Conservation (phyloP, 495 filamentous ascomycete species). For the Penicillium daleae region DNA sequence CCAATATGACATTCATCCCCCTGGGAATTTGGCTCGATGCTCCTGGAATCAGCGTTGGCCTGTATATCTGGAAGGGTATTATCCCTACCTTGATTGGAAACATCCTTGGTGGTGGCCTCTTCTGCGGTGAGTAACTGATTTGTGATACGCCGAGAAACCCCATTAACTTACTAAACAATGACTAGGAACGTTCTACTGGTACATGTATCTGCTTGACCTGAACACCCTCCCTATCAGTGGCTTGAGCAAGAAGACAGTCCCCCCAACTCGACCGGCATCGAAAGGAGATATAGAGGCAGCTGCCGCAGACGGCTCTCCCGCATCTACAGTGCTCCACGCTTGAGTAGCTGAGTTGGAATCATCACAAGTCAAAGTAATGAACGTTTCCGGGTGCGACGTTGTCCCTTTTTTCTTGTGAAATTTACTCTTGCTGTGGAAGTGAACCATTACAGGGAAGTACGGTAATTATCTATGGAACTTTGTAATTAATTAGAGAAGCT, state of each 20-base stretch:
- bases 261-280: constrained; percentile 4
- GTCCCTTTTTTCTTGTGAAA: background rate
- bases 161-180: background rate
- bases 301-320: constrained; percentile 12
- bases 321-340: background rate
- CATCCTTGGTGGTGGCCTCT: constrained; percentile 57
- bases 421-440: background rate
- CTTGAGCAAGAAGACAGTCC: constrained; percentile 12
- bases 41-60: constrained; percentile 50
- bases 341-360: background rate
- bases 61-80: constrained; percentile 69
- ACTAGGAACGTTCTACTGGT: constrained; percentile 54
- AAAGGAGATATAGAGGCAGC: constrained; percentile 33
- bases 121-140: constrained; percentile 40
- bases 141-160: background rate
- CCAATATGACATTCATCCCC: constrained; percentile 68
- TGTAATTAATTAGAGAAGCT: background rate
- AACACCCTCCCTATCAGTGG: constrained; percentile 29
- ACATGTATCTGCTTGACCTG: constrained; percentile 47
- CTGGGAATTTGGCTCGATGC: constrained; percentile 57
- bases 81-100: constrained; percentile 63
- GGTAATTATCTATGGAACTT: background rate
- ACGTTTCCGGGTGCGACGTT: background rate
- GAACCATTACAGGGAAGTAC: background rate
- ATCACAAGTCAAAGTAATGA: too few species aligned